These are phyloP conservation scores for Scheffersomyces illinoinensis DNA, from an alignment of 1,139 yeast species.

Conservation along the genomic window DNA sequence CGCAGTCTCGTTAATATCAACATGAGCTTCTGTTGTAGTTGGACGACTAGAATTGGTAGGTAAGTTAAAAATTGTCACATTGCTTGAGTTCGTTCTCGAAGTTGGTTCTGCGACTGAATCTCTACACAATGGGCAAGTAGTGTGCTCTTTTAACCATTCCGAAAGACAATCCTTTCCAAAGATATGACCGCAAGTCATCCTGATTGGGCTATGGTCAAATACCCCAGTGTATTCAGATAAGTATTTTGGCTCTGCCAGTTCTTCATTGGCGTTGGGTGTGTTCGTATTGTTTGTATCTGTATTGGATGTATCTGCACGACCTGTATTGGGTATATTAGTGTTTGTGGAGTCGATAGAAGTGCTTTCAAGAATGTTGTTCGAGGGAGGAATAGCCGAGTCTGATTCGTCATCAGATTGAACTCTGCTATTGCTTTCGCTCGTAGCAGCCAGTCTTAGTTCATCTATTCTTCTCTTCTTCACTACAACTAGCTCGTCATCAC, in stretches of 20 bases:
- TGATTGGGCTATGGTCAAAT: slow-evolving; percentile 62
- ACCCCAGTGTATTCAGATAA: slow-evolving; percentile 29
- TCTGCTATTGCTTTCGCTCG: slow-evolving; percentile 5
- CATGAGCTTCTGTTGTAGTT: not conserved
- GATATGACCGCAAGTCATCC: slow-evolving; percentile 78
- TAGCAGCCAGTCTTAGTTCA: slow-evolving; percentile 3
- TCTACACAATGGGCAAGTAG: slow-evolving; percentile 83
- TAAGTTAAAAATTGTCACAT: not conserved
- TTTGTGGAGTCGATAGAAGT: not conserved
- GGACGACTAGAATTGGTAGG: not conserved
- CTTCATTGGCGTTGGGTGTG: not conserved
- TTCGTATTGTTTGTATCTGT: not conserved
- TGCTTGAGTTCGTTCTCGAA: not conserved
- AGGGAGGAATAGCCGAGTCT: not conserved
- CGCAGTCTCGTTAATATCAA: not conserved
- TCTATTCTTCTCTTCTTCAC: slow-evolving; percentile 11
- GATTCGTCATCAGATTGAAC: slow-evolving; percentile 2
- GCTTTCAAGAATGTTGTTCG: not conserved
- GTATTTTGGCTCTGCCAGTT: slow-evolving; percentile 11
- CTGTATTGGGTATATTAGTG: not conserved
- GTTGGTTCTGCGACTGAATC: slow-evolving; percentile 41
- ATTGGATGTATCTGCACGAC: not conserved
- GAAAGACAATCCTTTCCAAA: slow-evolving; percentile 75
- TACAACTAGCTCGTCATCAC: slow-evolving; percentile 18
- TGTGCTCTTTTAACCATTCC: slow-evolving; percentile 71